Conservation (phyloP, 1,284 basidiomycete genomes). For the Schizophyllum commune region DNA sequence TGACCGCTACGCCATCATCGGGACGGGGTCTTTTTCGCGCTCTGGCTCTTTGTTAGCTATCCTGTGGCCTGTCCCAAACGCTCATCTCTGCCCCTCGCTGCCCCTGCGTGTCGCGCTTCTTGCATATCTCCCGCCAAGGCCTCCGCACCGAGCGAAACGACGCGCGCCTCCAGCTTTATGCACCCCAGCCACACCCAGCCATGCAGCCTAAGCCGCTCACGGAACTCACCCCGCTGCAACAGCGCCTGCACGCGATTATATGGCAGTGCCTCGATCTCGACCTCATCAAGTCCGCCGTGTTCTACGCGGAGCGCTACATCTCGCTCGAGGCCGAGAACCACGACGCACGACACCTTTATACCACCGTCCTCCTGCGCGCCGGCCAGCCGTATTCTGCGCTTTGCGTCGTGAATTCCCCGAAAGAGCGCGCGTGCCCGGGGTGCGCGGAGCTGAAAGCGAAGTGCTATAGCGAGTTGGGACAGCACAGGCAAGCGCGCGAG, state of each 20-base stretch:
- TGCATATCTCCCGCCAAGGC: not conserved
- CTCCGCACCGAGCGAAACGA: not conserved
- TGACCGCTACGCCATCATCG: not conserved
- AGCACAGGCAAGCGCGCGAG: conserved; percentile 65
- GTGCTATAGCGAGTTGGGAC: conserved; percentile 65
- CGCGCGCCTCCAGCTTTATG: not conserved
- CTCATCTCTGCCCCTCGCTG: not conserved
- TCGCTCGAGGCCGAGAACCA: conserved; percentile 61
- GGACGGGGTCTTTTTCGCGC: not conserved
- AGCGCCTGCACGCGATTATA: conserved; percentile 60
- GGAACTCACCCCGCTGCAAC: conserved; percentile 36
- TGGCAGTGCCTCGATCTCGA: conserved; percentile 76
- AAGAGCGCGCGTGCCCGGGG: conserved; percentile 56
- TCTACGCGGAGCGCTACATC: conserved; percentile 77
- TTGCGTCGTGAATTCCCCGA: conserved; percentile 54
- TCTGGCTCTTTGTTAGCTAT: not conserved
- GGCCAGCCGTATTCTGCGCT: conserved; percentile 75
- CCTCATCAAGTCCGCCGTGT: conserved; percentile 66
- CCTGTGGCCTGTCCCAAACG: not conserved
- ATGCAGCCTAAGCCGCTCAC: not conserved
- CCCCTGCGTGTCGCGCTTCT: not conserved
- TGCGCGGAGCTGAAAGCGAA: conserved; percentile 76
- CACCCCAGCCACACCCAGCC: not conserved
- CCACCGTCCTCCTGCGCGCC: conserved; percentile 65
- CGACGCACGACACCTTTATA: conserved; percentile 80